Conservation (phyloP, 2,329 filamentous ascomycete species). For the Apiospora saccharicola region DNA sequence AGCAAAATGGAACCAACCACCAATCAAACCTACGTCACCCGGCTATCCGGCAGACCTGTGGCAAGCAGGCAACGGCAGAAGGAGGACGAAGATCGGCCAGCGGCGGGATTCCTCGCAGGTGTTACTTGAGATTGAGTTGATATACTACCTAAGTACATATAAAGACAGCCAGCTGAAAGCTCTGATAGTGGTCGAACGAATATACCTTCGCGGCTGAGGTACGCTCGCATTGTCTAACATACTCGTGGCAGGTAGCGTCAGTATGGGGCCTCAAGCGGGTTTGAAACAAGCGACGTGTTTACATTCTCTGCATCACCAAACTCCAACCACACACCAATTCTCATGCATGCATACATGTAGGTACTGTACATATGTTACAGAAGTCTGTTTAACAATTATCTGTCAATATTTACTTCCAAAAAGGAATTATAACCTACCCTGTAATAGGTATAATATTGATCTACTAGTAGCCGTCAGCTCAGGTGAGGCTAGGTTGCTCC, state of each 20-base stretch:
- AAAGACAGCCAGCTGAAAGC: neutral
- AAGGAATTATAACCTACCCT: neutral
- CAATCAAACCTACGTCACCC: neutral
- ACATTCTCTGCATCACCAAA: neutral
- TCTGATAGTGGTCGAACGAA: neutral
- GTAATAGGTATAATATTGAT: neutral
- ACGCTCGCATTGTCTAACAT: neutral
- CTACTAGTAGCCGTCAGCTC: neutral
- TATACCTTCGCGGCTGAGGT: neutral
- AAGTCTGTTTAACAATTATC: neutral
- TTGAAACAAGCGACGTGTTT: neutral
- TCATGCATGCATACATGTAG: neutral
- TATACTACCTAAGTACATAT: neutral
- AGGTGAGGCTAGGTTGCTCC: neutral
- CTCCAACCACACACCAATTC: neutral
- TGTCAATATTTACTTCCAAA: neutral
- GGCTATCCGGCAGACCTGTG: slow-evolving; percentile 3
- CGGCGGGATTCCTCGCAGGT: neutral
- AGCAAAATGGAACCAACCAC: neutral
- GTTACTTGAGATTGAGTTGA: neutral
- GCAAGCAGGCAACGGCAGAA: neutral
- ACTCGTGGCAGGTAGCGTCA: too few species aligned
- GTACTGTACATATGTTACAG: neutral
- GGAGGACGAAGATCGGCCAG: neutral
- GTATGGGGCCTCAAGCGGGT: neutral